phyloP scores from a whole-genome alignment of 306 rosid species.

The Malus asiatica region DNA sequence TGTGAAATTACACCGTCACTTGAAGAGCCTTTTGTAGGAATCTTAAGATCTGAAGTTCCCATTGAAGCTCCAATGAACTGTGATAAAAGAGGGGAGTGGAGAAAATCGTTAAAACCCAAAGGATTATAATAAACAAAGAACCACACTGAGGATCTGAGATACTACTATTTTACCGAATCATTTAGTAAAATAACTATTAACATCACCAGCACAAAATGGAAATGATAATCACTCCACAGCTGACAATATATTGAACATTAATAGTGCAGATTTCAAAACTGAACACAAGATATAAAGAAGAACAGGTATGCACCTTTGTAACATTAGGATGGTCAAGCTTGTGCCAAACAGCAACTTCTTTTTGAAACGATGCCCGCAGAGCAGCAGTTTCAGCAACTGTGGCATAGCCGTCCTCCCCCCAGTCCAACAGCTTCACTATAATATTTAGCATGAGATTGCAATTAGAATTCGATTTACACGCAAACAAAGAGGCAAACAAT shows the following conservation, averaged over 20 bases:
- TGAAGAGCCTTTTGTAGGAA: conserved; percentile 46
- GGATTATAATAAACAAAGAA: neutral
- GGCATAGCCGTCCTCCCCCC: conserved; percentile 92
- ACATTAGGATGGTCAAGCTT: conserved; percentile 94
- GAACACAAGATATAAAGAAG: conserved; percentile 14
- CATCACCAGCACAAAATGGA: neutral
- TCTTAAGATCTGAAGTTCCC: conserved; percentile 58
- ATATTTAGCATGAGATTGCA: conserved; percentile 24
- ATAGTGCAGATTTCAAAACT: neutral
- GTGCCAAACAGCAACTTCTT: conserved; percentile 99
- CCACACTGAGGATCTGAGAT: neutral
- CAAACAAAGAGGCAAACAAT: too few species aligned
- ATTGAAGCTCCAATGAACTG: conserved; percentile 73
- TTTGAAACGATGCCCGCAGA: conserved; percentile 77
- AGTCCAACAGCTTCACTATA: conserved; percentile 89
- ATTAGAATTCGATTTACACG: conserved; percentile 21
- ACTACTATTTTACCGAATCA: neutral
- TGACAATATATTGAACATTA: neutral
- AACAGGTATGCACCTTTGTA: conserved; percentile 51
- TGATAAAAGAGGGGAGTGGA: neutral
- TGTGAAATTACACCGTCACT: conserved; percentile 24
- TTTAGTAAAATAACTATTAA: too few species aligned
- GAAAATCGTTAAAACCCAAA: neutral
- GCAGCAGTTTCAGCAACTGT: conserved; percentile 70
- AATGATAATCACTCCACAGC: neutral